phyloP scores from a whole-genome alignment of 352 stramenopile species.

The Phytophthora rubi region DNA sequence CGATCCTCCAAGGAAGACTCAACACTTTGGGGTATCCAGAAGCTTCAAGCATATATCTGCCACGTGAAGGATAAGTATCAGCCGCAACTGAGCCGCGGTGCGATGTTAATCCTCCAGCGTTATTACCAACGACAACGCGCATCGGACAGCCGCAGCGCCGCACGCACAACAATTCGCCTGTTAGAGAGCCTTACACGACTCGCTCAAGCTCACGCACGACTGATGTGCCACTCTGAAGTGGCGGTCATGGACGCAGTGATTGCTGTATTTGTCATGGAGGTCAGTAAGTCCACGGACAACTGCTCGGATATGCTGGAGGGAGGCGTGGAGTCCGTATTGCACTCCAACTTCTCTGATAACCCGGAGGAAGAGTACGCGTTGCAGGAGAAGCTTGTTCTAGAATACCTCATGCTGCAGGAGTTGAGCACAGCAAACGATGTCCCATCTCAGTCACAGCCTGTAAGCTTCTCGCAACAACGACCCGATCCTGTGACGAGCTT shows the following conservation, averaged over 20 bases:
- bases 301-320: slow-evolving; percentile 61
- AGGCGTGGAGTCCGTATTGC: slow-evolving; percentile 67
- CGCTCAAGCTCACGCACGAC: slow-evolving; percentile 90
- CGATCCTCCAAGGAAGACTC: slow-evolving; percentile 17
- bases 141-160: slow-evolving; percentile 64
- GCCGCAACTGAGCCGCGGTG: slow-evolving; percentile 78
- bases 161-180: slow-evolving; percentile 93
- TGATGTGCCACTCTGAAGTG: slow-evolving; percentile 79
- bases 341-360: slow-evolving; percentile 71
- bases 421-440: slow-evolving; percentile 42
- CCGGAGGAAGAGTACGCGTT: slow-evolving; percentile 66
- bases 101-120: slow-evolving; percentile 88
- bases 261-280: slow-evolving; percentile 81
- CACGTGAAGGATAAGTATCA: slow-evolving; percentile 91
- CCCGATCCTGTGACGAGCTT: slow-evolving; percentile 16
- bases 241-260: slow-evolving; percentile 79
- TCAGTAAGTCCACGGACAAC: slow-evolving; percentile 73
- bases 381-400: slow-evolving; percentile 76
- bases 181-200: slow-evolving; percentile 95
- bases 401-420: slow-evolving; percentile 66
- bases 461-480: neutral
- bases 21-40: slow-evolving; percentile 86
- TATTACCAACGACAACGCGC: slow-evolving; percentile 91
- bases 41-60: slow-evolving; percentile 93
- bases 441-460: slow-evolving; percentile 14